A percentile compares a stretch with the other conserved stretches of the same genome.
These are phyloP conservation scores for Apostasia shenzhenica DNA, from an alignment of 106 monocot species.

Conservation along the genomic window DNA sequence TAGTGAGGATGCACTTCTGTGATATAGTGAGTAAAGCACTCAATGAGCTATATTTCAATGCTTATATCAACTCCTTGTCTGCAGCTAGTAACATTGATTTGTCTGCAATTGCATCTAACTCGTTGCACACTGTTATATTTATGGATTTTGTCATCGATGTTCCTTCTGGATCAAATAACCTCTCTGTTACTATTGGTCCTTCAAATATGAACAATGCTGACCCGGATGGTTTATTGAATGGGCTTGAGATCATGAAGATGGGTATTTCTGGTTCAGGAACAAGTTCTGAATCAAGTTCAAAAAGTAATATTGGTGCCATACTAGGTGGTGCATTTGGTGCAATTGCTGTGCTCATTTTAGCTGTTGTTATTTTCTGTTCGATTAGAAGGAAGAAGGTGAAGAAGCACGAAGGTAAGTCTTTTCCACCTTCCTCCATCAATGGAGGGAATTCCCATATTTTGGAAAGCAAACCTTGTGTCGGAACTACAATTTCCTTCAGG, in stretches of 20 bases:
- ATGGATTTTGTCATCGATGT: constrained; percentile 35
- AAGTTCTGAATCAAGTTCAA: constrained; percentile 14
- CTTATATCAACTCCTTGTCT: constrained; percentile 27
- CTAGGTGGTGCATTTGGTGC: constrained; percentile 37
- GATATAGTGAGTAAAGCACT: constrained; percentile 48
- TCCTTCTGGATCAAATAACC: constrained; percentile 10
- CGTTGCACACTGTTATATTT: constrained; percentile 30
- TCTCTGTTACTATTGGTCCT: constrained; percentile 56
- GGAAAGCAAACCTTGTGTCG: constrained; percentile 16
- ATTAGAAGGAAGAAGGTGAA: constrained; percentile 24
- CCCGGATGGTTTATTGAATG: constrained; percentile 58
- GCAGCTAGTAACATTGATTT: constrained; percentile 33
- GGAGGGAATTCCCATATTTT: constrained; percentile 32
- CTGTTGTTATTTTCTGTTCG: constrained; percentile 3
- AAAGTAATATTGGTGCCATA: constrained; percentile 28
- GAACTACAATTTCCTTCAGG: constrained; percentile 22
- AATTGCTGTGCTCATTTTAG: constrained; percentile 16
- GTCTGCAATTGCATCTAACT: background rate
- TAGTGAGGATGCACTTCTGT: constrained; percentile 72
- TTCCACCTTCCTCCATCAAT: constrained; percentile 39
- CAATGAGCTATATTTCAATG: constrained; percentile 34
- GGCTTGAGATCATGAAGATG: constrained; percentile 59
- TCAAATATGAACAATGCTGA: constrained; percentile 4
- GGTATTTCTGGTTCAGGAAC: constrained; percentile 12
- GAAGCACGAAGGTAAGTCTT: constrained; percentile 32